Evolutionary conservation across 108 stramenopile genomes (phyloP), one percentile per base, ranked within the genome.

Genomic region (Pseudonitzschia delicatissima): DNA sequence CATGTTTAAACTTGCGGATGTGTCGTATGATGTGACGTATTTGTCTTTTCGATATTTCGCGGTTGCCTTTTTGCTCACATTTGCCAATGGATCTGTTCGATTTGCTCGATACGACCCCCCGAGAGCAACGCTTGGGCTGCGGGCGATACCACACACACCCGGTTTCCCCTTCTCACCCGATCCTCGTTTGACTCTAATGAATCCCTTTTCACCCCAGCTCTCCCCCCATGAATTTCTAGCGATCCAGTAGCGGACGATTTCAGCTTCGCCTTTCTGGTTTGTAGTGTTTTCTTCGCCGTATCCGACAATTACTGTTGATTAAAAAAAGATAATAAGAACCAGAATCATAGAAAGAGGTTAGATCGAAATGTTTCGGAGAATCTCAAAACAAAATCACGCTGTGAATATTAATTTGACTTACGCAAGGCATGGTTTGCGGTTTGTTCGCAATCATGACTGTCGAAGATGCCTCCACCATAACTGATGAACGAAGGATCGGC

Each of bases 201-300:
- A 88, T 13, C 91, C 91, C 49, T 86, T 68, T 60, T 87, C 86
- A 18, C 91, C 91, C 91, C 91, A 92, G 8, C 67, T 73, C 15
- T 23, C 62, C 2, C 87, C 86, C 90, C 80, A 85, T 7, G 79
- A 79, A 63, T 92, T 92, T 1, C 87, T 75, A 21, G 86, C 84
- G 63, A 88, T 84, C 79, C 83, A 88, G 62, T 87, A 90, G 5
- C 77, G 73, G 13, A 72, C 60, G 51, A 25, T 66, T 26, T 49
- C 8, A 6, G 18, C 42, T 51, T 27, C 18, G 28, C 26, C 26
- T 37, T 13, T 55, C 12, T 13, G 23, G 47, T 35, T 51, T 20
- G 40, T 44, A 15, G 37, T 39, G 23, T 39, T 44, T 49, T 51
- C 53, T 61, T 52, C 25, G 42, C 42, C 62, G 52, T 66, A 66